Conservation (phyloP, 441 rosid genomes). For the Metrosideros polymorpha region DNA sequence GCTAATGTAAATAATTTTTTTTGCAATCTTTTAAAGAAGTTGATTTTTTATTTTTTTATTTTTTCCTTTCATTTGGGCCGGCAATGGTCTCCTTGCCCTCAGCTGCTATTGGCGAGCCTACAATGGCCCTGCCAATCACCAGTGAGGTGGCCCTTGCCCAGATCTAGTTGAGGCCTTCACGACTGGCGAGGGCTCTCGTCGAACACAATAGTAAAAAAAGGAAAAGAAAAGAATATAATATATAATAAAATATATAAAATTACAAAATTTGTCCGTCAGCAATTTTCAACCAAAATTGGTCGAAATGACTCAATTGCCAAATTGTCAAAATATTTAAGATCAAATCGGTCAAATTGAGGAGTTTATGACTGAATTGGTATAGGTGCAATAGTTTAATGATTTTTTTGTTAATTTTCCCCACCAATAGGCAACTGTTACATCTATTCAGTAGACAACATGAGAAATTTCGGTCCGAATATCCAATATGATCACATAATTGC, state of each 20-base stretch:
- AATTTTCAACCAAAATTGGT: background rate
- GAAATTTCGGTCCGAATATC: background rate
- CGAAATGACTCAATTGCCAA: background rate
- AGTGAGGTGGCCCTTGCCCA: no score
- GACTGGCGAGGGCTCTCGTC: background rate
- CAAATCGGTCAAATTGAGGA: background rate
- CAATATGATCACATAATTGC: background rate
- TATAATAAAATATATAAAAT: fast-evolving
- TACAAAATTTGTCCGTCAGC: fast-evolving
- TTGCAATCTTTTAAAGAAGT: no score
- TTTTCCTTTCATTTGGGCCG: background rate
- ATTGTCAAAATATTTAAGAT: background rate
- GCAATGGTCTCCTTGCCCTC: no score
- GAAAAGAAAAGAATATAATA: no score
- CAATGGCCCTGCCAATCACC: background rate
- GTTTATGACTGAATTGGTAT: background rate
- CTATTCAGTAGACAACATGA: background rate
- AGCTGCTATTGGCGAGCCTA: no score
- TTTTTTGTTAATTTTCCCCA: background rate
- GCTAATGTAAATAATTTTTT: fast-evolving
- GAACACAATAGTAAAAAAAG: background rate
- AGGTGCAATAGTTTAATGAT: background rate
- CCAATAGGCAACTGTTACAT: background rate
- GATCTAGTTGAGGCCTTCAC: background rate
- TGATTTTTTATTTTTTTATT: no score